These are phyloP conservation scores for Crithidia bombi DNA, from an alignment of 208 protist genomes.

Conservation along the genomic window DNA sequence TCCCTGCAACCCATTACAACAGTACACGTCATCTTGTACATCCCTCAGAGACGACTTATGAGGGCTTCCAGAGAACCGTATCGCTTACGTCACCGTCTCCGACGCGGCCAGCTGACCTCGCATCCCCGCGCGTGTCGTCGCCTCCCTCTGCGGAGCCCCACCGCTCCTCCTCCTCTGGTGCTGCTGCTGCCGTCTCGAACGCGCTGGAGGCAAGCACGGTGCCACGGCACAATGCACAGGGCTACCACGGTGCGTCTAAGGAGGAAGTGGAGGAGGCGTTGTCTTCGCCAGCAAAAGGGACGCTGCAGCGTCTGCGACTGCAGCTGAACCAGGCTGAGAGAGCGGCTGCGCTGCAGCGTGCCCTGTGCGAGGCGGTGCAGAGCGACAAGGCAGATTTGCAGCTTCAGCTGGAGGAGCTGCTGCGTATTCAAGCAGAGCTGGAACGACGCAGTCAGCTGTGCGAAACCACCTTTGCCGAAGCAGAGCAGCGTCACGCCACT, in stretches of 20 bases:
- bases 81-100: constrained; percentile 1
- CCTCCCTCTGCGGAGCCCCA: background rate
- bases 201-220: too few relatives aligned
- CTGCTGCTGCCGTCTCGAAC: too few relatives aligned
- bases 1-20: too few relatives aligned
- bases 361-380: background rate
- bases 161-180: background rate
- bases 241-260: too few relatives aligned
- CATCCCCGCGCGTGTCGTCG: background rate
- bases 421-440: constrained; percentile 33
- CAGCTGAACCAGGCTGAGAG: constrained; percentile 8
- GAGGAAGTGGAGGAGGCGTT: background rate
- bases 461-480: background rate
- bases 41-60: background rate
- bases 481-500: constrained; percentile 6
- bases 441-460: constrained; percentile 22
- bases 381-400: constrained; percentile 23
- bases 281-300: background rate
- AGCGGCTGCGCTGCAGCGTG: background rate
- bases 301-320: background rate
- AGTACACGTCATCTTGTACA: too few relatives aligned
- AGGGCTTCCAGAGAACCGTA: background rate
- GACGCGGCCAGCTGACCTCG: background rate
- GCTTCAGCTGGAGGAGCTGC: constrained; percentile 17
- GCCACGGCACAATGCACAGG: too few relatives aligned